Conservation (phyloP, 805 yeast species). For the Candida easanensis region DNA sequence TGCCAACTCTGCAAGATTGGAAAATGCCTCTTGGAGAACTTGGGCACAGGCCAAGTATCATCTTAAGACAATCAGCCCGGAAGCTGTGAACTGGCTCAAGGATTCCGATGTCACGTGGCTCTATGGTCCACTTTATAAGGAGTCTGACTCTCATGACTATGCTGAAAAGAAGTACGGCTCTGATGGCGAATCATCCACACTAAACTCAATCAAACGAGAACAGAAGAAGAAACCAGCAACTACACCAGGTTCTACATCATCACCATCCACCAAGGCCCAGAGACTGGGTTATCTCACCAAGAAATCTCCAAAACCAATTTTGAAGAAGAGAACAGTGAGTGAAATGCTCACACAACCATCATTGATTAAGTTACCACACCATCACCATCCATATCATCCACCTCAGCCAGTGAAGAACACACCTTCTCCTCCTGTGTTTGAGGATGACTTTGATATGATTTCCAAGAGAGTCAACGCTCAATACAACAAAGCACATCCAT, state of each 20-base stretch:
- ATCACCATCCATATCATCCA: slow-evolving; percentile 15
- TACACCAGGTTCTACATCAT: slow-evolving; percentile 13
- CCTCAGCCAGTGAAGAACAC: slow-evolving; percentile 4
- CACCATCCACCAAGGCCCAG: slow-evolving; percentile 13
- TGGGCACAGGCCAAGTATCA: slow-evolving; percentile 92
- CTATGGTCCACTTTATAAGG: slow-evolving; percentile 70
- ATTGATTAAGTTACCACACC: slow-evolving; percentile 21
- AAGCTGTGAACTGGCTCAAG: slow-evolving; percentile 91
- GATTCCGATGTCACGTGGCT: slow-evolving; percentile 98
- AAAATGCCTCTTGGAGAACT: slow-evolving; percentile 95
- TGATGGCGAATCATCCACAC: slow-evolving; percentile 34
- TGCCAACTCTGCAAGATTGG: slow-evolving; percentile 77
- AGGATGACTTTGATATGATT: slow-evolving; percentile 27
- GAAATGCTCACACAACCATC: slow-evolving; percentile 71
- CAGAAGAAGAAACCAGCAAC: slow-evolving; percentile 18
- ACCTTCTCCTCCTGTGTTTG: slow-evolving; percentile 27
- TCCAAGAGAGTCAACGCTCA: slow-evolving; percentile 28
- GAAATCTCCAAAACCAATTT: slow-evolving; percentile 68
- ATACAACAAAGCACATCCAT: slow-evolving; percentile 13
- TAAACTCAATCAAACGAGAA: slow-evolving; percentile 21
- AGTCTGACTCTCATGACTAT: slow-evolving; percentile 15
- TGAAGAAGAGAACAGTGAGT: slow-evolving; percentile 82
- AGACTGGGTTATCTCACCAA: slow-evolving; percentile 10
- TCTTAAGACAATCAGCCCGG: slow-evolving; percentile 82
- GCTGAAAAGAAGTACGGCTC: slow-evolving; percentile 36